Conservation (phyloP, 495 filamentous ascomycete genomes). For the Jackrogersella multiformis region DNA sequence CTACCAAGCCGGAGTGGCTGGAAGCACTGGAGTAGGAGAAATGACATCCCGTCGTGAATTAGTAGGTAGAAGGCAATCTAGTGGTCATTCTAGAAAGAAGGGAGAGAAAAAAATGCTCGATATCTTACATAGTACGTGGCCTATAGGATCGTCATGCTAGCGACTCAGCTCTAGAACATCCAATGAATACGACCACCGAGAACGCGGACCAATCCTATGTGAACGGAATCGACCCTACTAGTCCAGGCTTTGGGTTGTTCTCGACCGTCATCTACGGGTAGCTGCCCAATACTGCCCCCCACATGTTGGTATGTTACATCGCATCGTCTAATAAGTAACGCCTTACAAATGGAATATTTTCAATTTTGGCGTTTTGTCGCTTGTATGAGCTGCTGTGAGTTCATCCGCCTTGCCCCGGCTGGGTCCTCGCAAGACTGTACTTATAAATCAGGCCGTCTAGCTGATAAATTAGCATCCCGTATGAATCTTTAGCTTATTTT, state of each 20-base stretch:
- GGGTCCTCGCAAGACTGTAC: not conserved
- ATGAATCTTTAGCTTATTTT: not conserved
- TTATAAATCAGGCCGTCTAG: constrained; percentile 20
- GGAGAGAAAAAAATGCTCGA: not conserved
- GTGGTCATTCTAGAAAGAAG: constrained; percentile 6
- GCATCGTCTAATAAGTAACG: constrained; percentile 10
- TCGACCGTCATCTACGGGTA: constrained; percentile 16
- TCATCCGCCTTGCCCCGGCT: too few species aligned
- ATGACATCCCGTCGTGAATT: not conserved
- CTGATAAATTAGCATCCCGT: constrained; percentile 12
- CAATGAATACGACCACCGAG: not conserved
- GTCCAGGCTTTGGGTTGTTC: constrained; percentile 25
- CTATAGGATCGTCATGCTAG: not conserved
- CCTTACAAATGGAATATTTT: constrained; percentile 14
- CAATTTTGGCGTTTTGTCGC: constrained; percentile 1
- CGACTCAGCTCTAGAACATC: not conserved
- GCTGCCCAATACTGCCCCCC: constrained; percentile 30
- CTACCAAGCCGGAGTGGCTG: constrained; percentile 12
- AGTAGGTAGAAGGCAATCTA: not conserved
- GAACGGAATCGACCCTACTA: constrained; percentile 16
- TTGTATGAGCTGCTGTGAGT: too few species aligned
- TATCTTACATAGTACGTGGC: not conserved
- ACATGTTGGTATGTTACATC: constrained; percentile 29
- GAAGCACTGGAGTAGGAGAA: not conserved
- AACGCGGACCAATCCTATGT: constrained; percentile 11